A percentile compares a stretch with the other conserved stretches of the same genome.
Conservation (phyloP, 345 rosid species). For the Brassica incana region DNA sequence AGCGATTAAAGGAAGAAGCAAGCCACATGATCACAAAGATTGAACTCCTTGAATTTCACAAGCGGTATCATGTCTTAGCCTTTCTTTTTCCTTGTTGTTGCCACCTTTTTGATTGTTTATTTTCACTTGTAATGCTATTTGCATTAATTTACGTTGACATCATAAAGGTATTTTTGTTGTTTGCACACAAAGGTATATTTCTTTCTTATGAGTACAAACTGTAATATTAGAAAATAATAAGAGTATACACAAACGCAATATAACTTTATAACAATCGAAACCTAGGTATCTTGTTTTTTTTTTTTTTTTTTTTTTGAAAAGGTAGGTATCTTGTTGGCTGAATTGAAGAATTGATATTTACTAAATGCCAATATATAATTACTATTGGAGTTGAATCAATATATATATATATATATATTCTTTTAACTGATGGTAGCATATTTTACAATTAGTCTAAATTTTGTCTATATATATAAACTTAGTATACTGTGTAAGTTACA, state of each 20-base stretch:
- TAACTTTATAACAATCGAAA: neutral
- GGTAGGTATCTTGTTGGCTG: neutral
- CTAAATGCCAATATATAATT: neutral
- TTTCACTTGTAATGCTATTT: neutral
- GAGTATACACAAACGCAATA: neutral
- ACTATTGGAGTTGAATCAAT: neutral
- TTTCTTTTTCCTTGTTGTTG: neutral
- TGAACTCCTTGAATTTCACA: conserved; percentile 52
- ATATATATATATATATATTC: neutral
- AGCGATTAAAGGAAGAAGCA: conserved; percentile 57
- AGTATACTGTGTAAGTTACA: neutral
- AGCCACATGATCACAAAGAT: conserved; percentile 52
- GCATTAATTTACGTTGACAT: neutral
- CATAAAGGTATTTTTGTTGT: neutral
- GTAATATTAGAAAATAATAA: neutral
- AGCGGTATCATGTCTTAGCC: conserved; percentile 45
- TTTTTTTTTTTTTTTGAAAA: too few species aligned
- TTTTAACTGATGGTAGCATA: neutral
- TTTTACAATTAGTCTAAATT: neutral
- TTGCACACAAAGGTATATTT: neutral
- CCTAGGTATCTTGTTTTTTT: neutral
- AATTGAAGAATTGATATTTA: neutral
- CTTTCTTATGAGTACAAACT: neutral
- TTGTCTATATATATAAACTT: neutral
- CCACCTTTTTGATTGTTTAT: neutral